These are phyloP conservation scores for Litchi chinensis DNA, from an alignment of 345 rosid genomes.

Conservation along the genomic window DNA sequence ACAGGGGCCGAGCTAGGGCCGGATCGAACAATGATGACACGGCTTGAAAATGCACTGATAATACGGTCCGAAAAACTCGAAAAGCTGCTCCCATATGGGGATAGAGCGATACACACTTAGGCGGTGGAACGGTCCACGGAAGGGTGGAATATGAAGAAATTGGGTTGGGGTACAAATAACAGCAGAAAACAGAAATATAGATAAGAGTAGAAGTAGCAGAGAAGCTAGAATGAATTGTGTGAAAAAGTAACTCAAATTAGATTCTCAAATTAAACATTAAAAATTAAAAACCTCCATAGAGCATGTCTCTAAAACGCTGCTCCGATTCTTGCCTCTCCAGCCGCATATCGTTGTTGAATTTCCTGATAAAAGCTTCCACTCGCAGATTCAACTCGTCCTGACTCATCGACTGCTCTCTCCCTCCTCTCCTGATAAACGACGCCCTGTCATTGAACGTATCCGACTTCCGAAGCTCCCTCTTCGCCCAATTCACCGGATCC, in stretches of 20 bases:
- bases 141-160: no score
- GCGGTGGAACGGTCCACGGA: no score
- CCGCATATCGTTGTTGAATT: constrained; percentile 41
- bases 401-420: constrained; percentile 31
- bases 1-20: no score
- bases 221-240: no score
- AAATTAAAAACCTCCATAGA: constrained; percentile 16
- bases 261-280: background rate
- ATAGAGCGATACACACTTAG: no score
- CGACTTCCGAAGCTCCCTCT: constrained; percentile 36
- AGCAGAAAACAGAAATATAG: no score
- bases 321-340: constrained; percentile 49
- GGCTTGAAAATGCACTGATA: no score
- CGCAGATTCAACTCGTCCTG: constrained; percentile 49
- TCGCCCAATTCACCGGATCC: constrained; percentile 24
- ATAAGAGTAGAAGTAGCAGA: no score
- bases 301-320: constrained; percentile 33
- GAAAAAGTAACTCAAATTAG: background rate
- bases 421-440: constrained; percentile 27
- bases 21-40: no score
- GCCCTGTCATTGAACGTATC: constrained; percentile 40
- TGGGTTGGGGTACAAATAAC: no score
- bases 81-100: no score
- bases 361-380: constrained; percentile 52
- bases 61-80: no score